phyloP scores from a whole-genome alignment of 2,329 filamentous ascomycete genomes.

The Aspergillus pseudoglaucus region DNA sequence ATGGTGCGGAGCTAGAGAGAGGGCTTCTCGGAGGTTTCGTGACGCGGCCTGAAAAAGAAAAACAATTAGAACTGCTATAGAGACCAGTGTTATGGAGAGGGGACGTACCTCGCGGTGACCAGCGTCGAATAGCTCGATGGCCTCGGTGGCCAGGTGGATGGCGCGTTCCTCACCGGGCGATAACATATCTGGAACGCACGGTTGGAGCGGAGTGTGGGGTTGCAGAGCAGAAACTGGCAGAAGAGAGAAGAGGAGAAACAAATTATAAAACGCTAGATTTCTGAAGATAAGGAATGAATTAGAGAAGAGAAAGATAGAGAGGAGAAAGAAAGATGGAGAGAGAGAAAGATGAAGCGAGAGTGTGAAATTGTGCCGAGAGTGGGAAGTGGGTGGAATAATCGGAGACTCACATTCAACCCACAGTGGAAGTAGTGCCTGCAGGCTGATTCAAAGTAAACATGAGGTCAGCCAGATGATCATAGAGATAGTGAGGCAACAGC shows the following conservation, averaged over 20 bases:
- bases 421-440: not conserved
- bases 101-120: constrained; percentile 40
- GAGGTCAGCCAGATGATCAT: not conserved
- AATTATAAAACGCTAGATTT: no score
- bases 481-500: not conserved
- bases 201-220: not conserved
- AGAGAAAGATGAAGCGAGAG: not conserved
- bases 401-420: not conserved
- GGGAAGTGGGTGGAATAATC: not conserved
- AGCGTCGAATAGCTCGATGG: constrained; percentile 40
- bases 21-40: constrained; percentile 44
- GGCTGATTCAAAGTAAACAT: constrained; percentile 1
- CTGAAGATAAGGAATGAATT: no score
- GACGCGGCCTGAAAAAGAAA: constrained; percentile 35
- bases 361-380: not conserved
- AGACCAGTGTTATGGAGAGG: not conserved
- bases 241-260: no score
- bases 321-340: not conserved
- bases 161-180: constrained; percentile 41
- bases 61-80: not conserved
- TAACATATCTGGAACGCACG: constrained; percentile 29
- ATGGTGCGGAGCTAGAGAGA: constrained; percentile 41
- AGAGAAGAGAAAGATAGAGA: no score
- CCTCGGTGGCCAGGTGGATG: constrained; percentile 40
- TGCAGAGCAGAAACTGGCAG: no score